Evolutionary conservation across 1,284 basidiomycete genomes (phyloP).

Genomic region (Thelephora terrestris): DNA sequence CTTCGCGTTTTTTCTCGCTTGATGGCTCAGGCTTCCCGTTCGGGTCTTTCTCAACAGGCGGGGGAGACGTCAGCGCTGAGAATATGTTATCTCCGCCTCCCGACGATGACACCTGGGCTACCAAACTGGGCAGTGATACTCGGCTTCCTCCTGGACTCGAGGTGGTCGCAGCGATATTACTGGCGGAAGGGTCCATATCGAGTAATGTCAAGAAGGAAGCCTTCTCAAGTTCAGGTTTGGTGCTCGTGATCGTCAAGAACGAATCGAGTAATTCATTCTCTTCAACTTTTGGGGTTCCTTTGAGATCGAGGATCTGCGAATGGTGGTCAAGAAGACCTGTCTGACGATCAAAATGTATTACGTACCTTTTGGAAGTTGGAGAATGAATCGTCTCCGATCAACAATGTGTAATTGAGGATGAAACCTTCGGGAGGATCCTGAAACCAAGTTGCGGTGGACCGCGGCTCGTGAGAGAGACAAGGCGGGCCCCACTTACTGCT

Average conservation of each 20-base stretch:
- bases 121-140: conserved; percentile 34
- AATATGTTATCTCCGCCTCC: conserved; percentile 41
- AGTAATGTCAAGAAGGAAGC: conserved; percentile 86
- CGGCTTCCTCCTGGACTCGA: conserved; percentile 52
- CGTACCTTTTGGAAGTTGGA: conserved; percentile 94
- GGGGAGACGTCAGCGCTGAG: conserved; percentile 47
- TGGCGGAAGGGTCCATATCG: conserved; percentile 80
- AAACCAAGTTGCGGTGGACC: not conserved
- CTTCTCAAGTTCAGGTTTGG: conserved; percentile 74
- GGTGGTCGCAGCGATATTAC: conserved; percentile 32
- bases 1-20: conserved; percentile 48
- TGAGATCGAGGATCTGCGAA: conserved; percentile 84
- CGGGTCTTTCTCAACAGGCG: conserved; percentile 39
- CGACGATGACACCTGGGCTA: conserved; percentile 19
- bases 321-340: not conserved
- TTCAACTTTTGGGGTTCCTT: conserved; percentile 78
- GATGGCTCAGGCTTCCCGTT: conserved; percentile 27
- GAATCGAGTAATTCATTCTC: conserved; percentile 87
- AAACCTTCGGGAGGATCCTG: conserved; percentile 89
- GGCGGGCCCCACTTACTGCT: conserved; percentile 45
- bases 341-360: not conserved
- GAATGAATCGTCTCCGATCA: conserved; percentile 88
- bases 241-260: conserved; percentile 86
- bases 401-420: conserved; percentile 86
- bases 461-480: conserved; percentile 1